These are phyloP conservation scores for Petunia axillaris DNA, from an alignment of 257 asterid genomes.

Conservation along the genomic window DNA sequence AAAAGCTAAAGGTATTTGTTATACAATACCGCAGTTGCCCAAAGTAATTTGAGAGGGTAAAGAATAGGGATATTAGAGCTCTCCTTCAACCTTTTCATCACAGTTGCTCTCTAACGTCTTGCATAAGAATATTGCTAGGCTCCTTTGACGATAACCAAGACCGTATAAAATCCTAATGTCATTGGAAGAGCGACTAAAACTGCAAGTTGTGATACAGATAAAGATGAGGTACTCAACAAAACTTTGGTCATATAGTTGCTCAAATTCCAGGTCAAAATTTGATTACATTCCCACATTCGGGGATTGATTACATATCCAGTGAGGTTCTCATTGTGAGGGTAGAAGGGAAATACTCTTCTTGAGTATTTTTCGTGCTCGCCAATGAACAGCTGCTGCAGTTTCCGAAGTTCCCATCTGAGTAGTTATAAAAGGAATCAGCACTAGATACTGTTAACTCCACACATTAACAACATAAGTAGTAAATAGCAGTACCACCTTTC, in stretches of 20 bases:
- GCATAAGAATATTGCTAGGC: not conserved
- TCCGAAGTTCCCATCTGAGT: conserved; percentile 86
- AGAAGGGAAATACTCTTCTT: conserved; percentile 41
- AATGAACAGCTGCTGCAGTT: conserved; percentile 84
- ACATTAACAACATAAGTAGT: not conserved
- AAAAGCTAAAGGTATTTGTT: not conserved
- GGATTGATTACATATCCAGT: conserved; percentile 6
- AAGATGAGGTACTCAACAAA: not conserved
- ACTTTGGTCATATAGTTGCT: conserved; percentile 4
- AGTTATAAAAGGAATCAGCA: conserved; percentile 18
- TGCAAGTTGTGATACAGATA: not conserved
- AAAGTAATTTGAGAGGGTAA: not conserved
- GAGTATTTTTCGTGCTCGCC: conserved; percentile 85
- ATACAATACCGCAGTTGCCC: not conserved
- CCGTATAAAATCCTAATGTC: not conserved
- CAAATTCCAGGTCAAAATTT: not conserved
- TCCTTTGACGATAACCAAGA: not conserved
- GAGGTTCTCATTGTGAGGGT: conserved; percentile 20
- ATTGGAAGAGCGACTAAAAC: not conserved
- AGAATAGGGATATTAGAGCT: not conserved
- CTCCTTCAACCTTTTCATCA: conserved; percentile 8
- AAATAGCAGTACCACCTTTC: not conserved
- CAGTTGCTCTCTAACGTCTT: not conserved
- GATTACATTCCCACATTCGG: not conserved
- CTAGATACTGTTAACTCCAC: not conserved